Evolutionary conservation across 202 grass and related monocot genomes (phyloP), one percentile per base, ranked within the genome.

Genomic region (Panicum hallii): DNA sequence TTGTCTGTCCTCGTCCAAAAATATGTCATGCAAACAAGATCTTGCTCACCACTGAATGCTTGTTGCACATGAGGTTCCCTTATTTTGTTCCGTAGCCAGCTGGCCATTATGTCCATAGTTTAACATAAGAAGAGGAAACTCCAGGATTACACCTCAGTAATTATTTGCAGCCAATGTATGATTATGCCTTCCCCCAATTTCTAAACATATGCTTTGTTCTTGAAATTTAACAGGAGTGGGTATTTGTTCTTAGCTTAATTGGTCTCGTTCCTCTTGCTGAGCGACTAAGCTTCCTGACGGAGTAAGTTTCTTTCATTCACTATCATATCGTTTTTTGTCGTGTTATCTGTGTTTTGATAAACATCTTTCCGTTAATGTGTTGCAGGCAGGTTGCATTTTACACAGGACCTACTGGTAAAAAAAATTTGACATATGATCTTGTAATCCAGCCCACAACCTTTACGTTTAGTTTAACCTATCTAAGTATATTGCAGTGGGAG

Each of bases 241-340:
- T 95, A 48, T 98, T 98, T 78, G 89, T 90, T 32, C 81, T 89
- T 65, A 98, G 95, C 84, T 92, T 96, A 79, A 72, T 99, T 11
- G 97, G 97, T 8, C 88, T 99, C 22, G 70, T 90, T 60, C 97
- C 97, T 73, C 97, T 99, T 63, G 93, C 97, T 11, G 97, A 99
- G 45, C 88, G 97, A 46, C 87, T 99, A 44, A 99, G 93, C 87
- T 99, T 99, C 69, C 91, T 99, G 75, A 99, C 91, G 1, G 97
- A 99, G 97, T 96, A 85, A 84, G 84, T 65, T 54, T 54, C 4
- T 22, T 49, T 49, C 38, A 3, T 26, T 61, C 58, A 49, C 65
- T 40, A 19, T 60, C 50, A 7, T 65, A 45, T 43, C 49, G 6
- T 38, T 12, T 14, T 55, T 53, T 4, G 11, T 74, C 65, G 2